phyloP scores from a whole-genome alignment of 2,329 filamentous ascomycete genomes.

The Ophiobolus disseminans region DNA sequence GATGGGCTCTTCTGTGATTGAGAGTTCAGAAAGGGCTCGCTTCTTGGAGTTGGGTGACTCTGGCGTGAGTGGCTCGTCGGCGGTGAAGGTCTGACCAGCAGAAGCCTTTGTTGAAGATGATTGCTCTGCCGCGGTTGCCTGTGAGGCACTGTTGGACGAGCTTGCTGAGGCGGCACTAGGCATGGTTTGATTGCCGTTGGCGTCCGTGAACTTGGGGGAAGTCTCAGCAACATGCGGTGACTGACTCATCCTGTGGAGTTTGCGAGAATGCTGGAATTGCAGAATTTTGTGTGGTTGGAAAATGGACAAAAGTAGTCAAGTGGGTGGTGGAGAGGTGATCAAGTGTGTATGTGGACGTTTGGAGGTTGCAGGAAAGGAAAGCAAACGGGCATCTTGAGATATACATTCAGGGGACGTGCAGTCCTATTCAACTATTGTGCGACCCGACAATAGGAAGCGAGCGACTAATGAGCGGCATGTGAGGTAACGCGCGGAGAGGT shows the following conservation, averaged over 20 bases:
- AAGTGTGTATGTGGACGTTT: constrained; percentile 21
- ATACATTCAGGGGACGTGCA: not conserved
- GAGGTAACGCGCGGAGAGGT: constrained; percentile 4
- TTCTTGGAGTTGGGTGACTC: constrained; percentile 22
- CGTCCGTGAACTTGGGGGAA: not conserved
- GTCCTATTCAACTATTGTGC: constrained; percentile 14
- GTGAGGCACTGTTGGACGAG: not conserved
- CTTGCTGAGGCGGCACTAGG: constrained; percentile 2
- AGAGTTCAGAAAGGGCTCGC: constrained; percentile 15
- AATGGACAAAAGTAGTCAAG: not conserved
- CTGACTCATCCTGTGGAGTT: not conserved
- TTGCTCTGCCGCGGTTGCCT: constrained; percentile 1
- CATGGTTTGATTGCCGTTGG: not conserved
- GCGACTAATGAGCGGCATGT: not conserved
- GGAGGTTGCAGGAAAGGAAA: constrained; percentile 17
- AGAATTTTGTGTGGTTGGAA: not conserved
- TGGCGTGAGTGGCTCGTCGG: not conserved
- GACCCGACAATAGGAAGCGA: constrained; percentile 15
- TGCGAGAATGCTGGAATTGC: too few species aligned
- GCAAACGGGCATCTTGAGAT: constrained; percentile 24
- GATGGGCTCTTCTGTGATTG: constrained; percentile 11
- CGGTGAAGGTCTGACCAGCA: not conserved
- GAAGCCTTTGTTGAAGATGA: not conserved
- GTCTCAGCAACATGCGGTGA: not conserved
- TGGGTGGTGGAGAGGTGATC: constrained; percentile 2